Evolutionary conservation across 2,329 filamentous ascomycete genomes (phyloP).

Genomic region (Huntiella bhutanensis): DNA sequence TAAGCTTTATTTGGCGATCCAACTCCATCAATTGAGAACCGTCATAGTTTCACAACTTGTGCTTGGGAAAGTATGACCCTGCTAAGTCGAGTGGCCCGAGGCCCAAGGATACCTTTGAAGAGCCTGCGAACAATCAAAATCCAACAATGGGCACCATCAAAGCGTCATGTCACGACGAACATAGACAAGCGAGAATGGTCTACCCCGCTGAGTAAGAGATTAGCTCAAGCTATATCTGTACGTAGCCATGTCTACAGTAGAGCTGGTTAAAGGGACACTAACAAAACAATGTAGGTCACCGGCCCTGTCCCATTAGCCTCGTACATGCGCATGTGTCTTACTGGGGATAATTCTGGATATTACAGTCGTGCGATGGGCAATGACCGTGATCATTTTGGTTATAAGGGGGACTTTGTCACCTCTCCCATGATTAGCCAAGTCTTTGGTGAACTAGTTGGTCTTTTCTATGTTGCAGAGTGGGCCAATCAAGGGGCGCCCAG

Average conservation of each 20-base stretch:
- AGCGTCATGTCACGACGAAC: neutral
- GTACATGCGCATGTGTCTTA: constrained; percentile 98
- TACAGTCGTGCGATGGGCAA: constrained; percentile 59
- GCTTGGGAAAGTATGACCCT: neutral
- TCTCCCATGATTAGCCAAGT: constrained; percentile 95
- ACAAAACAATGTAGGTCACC: constrained; percentile 33
- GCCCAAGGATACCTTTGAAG: no score
- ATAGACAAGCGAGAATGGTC: constrained; percentile 47
- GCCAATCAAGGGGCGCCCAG: constrained; percentile 65
- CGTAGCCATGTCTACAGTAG: constrained; percentile 6
- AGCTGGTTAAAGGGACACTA: neutral
- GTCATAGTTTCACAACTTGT: no score
- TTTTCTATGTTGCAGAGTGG: constrained; percentile 96
- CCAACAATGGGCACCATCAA: neutral
- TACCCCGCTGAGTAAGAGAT: constrained; percentile 72
- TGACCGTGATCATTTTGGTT: constrained; percentile 73
- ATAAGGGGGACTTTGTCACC: constrained; percentile 85
- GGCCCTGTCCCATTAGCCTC: constrained; percentile 81
- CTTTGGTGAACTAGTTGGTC: constrained; percentile 81
- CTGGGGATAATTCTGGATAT: constrained; percentile 76
- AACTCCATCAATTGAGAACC: no score
- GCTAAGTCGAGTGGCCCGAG: neutral
- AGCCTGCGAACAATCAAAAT: neutral
- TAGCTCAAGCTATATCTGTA: constrained; percentile 76
- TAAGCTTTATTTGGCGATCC: no score